phyloP scores from a whole-genome alignment of 106 monocot species.

The Apostasia shenzhenica region DNA sequence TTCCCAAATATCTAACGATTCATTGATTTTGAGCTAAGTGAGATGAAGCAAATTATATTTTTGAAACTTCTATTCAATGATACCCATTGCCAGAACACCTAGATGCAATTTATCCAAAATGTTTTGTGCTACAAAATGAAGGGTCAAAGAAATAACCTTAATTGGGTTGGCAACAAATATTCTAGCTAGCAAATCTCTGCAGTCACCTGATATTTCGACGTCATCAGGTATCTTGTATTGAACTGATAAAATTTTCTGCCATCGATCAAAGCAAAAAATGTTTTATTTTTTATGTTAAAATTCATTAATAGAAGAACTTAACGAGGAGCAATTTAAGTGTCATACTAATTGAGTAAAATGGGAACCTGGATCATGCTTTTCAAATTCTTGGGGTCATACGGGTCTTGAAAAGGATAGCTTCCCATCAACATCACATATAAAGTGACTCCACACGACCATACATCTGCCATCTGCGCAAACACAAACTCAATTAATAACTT shows the following conservation, averaged over 20 bases:
- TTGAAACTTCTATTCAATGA: too few species aligned
- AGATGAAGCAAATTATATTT: too few species aligned
- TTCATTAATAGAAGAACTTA: too few species aligned
- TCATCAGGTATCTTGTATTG: conserved; percentile 41
- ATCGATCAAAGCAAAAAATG: background rate
- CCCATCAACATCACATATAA: background rate
- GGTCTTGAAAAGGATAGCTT: background rate
- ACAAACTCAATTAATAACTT: background rate
- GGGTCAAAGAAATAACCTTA: conserved; percentile 9
- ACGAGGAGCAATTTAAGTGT: too few species aligned
- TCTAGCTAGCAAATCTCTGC: conserved; percentile 26
- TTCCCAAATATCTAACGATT: too few species aligned
- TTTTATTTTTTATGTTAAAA: too few species aligned
- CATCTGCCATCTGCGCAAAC: background rate
- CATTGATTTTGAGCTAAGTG: too few species aligned
- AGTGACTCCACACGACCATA: conserved; percentile 1
- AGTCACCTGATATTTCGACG: conserved; percentile 30
- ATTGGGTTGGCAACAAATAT: conserved; percentile 27
- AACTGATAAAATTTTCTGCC: conserved; percentile 33
- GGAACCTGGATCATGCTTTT: background rate
- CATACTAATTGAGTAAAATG: background rate
- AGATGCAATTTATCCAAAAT: too few species aligned
- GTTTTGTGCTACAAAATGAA: too few species aligned
- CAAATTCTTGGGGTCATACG: background rate
- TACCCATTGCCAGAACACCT: too few species aligned